Evolutionary conservation across 441 rosid genomes (phyloP), one percentile per base, ranked within the genome.

Genomic region (Cnidoscolus chayamansa): DNA sequence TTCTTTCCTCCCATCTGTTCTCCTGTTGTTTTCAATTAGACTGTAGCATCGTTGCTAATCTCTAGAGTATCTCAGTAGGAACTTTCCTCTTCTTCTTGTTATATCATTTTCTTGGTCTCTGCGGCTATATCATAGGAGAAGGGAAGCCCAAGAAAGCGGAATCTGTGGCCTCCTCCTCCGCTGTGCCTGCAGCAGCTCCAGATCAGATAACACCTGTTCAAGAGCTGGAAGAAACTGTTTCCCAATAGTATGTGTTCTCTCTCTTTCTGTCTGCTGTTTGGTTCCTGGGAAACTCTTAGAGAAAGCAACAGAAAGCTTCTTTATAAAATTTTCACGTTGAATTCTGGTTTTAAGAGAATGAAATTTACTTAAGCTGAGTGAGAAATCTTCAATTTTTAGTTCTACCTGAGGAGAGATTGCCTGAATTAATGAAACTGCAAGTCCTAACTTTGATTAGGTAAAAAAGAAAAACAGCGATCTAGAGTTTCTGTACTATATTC

Each of bases 61-160:
- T 35, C 5, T 35, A 4, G 0, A 35, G 40, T 4, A 65, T 70
- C 35, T 57, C 51, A 30, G 3, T 50, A 32, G 59, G 40, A 51
- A 19, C 19, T 37, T 62, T 32, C 16, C 30, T 67, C 10, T 43
- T 68, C 55, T 17, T 25, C 43, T 50, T 49, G 13, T 49, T 40
- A 3, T 17, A 63, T 17, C 20, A 25, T 8, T 51, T 12, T 4
- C 5, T 58, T 47, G 25, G 1, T 37, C 53, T 75, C 73, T 71
- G 80, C 78, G 75, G 74, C 9, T 77, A 60, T 57, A 67, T 76
- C 37, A 79, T 83, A 87, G 83, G 57, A 15, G 83, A 80, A 68
- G 76, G 72, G 73, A 81, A 66, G 49, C 54, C 73, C 70, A 53
- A 17, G 70, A 72, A 64, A 63, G 56, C 49, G 59, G 79, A 76